Conservation (phyloP, 106 monocot species). For the Amphibolis antarctica region DNA sequence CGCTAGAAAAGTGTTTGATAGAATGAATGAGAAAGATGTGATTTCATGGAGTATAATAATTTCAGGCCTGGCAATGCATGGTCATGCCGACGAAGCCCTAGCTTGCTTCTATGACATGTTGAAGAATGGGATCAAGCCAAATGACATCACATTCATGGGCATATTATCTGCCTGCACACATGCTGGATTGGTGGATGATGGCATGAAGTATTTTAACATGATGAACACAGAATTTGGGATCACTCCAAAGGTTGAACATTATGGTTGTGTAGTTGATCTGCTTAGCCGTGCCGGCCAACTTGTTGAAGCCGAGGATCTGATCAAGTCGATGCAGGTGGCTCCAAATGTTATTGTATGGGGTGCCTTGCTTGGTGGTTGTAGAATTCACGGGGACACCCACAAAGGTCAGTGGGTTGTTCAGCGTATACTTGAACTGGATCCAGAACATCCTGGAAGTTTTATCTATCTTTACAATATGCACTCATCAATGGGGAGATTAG, state of each 20-base stretch:
- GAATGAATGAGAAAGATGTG: slow-evolving; percentile 27
- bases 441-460: slow-evolving; percentile 26
- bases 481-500: slow-evolving; percentile 18
- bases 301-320: slow-evolving; percentile 26
- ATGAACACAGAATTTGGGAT: slow-evolving; percentile 24
- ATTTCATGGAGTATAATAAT: slow-evolving; percentile 40
- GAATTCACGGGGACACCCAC: slow-evolving; percentile 18
- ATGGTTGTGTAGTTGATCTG: slow-evolving; percentile 38
- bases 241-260: slow-evolving; percentile 32
- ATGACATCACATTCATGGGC: slow-evolving; percentile 40
- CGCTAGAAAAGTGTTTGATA: slow-evolving; percentile 25
- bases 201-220: slow-evolving; percentile 16
- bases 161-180: slow-evolving; percentile 38
- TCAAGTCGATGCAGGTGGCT: slow-evolving; percentile 19
- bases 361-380: slow-evolving; percentile 34
- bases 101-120: slow-evolving; percentile 24
- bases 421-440: slow-evolving; percentile 30
- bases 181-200: slow-evolving; percentile 25
- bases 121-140: slow-evolving; percentile 9
- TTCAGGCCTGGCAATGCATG: slow-evolving; percentile 33
- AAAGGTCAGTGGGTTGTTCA: slow-evolving; percentile 19
- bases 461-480: slow-evolving; percentile 31
- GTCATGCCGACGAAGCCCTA: slow-evolving; percentile 20
- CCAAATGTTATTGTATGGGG: slow-evolving; percentile 40
- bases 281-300: slow-evolving; percentile 34